Conservation (phyloP, 2,329 filamentous ascomycete species). For the Pseudogymnoascus sp. region DNA sequence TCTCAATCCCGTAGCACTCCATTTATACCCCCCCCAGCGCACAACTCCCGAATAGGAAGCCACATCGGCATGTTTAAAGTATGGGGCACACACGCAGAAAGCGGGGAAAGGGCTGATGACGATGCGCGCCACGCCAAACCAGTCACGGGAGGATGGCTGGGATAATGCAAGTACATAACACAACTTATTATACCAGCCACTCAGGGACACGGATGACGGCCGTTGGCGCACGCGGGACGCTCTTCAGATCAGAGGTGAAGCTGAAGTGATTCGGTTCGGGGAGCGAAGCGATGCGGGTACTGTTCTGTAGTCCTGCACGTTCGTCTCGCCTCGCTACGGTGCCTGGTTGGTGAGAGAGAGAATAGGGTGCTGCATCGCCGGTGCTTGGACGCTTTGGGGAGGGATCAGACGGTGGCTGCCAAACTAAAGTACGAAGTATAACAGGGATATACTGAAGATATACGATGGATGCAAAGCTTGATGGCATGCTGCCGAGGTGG, state of each 20-base stretch:
- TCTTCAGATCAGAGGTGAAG: not conserved
- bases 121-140: not conserved
- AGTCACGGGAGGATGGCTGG: not conserved
- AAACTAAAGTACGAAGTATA: not conserved
- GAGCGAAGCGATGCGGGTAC: not conserved
- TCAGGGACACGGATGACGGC: not conserved
- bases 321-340: conserved; percentile 4
- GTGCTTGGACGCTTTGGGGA: not conserved
- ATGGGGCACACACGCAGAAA: not conserved
- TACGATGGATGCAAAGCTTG: conserved; percentile 2
- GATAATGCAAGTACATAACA: not conserved
- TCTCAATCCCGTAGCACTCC: not conserved
- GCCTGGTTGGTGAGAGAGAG: not conserved
- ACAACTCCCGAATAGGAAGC: conserved; percentile 5
- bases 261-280: not conserved
- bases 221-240: conserved; percentile 1
- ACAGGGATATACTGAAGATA: not conserved
- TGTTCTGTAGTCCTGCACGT: not conserved
- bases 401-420: not conserved
- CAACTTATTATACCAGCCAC: not conserved
- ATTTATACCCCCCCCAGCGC: not conserved
- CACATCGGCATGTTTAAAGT: conserved; percentile 4
- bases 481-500: conserved; percentile 1
- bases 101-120: not conserved
- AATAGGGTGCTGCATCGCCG: not conserved